Base-by-base conservation (phyloP, 768 basidiomycete species). In the Paxillus ammoniavirescens region DNA sequence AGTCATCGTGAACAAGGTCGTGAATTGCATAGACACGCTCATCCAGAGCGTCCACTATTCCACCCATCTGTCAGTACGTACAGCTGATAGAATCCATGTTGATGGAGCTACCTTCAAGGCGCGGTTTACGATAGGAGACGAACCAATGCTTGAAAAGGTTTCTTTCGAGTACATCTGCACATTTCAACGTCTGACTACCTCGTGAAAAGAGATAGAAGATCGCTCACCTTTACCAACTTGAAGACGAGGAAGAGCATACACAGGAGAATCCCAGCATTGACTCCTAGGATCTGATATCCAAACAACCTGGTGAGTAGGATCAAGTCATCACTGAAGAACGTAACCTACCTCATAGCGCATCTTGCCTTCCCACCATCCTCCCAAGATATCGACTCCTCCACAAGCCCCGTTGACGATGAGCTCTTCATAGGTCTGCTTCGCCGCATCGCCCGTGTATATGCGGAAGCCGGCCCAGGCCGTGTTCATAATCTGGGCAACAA, bases 101-200 rank as follows among this genome's bases (percentile, higher is more conserved):
- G 37, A 52, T 2, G 26, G 7, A 42, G 23, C 9, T 51, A 79
- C 82, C 71, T 75, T 80, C 66, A 82, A 80, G 28, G 81, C 64
- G 17, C 72, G 68, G 56, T 74, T 73, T 17, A 83, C 71, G 42
- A 60, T 61, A 3, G 72, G 59, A 9, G 78, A 73, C 15, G 80
- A 75, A 15, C 80, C 81, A 40, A 83, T 78, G 5, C 76, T 75
- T 44, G 72, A 72, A 61, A 82, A 79, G 2, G 76, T 74, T 56
- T 75, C 72, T 3, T 60, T 70, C 13, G 73, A 66, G 58, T 81
- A 83, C 7, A 76, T 67, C 79, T 79, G 42, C 4, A 15, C 7
- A 5, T 36, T 26, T 12, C 44, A 1, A 21, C 23, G 30, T 28
- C 50, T 60, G 36, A 37, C 15, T 10, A 31, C 44, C 17, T 31